Evolutionary conservation across 352 stramenopile genomes (phyloP).

Genomic region (Pythium folliculosum): DNA sequence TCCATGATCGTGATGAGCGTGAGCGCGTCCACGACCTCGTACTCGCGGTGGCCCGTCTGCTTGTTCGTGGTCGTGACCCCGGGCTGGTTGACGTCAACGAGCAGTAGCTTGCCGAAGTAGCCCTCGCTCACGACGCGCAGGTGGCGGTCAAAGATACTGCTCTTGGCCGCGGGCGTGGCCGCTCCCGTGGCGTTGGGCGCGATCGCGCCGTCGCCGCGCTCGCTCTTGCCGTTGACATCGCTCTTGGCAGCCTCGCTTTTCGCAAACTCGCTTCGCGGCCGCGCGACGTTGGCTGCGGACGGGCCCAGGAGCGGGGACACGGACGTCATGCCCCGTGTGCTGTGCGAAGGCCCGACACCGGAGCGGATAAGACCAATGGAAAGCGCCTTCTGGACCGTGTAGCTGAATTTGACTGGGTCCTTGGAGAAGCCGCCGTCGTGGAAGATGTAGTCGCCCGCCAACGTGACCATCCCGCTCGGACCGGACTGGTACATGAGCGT

Average conservation of each 20-base stretch:
- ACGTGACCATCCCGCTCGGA: constrained; percentile 42
- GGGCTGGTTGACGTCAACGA: constrained; percentile 37
- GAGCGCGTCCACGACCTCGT: constrained; percentile 33
- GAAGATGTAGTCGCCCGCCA: constrained; percentile 55
- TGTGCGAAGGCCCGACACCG: not conserved
- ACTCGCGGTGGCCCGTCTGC: constrained; percentile 38
- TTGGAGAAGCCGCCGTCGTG: constrained; percentile 39
- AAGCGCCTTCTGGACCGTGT: constrained; percentile 37
- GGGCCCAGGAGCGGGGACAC: not conserved
- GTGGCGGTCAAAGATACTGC: constrained; percentile 47
- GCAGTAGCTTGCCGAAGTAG: constrained; percentile 37
- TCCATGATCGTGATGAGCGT: constrained; percentile 9
- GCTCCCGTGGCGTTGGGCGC: not conserved
- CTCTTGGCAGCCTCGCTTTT: not conserved
- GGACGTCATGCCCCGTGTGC: not conserved
- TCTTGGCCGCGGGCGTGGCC: constrained; percentile 14
- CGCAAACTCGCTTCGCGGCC: not conserved
- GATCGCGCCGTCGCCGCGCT: not conserved
- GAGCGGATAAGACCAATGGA: constrained; percentile 35
- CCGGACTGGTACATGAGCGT: constrained; percentile 52
- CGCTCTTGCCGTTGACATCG: not conserved
- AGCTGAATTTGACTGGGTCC: constrained; percentile 33
- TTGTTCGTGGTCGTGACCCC: constrained; percentile 35
- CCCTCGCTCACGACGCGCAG: constrained; percentile 39
- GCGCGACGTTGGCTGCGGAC: not conserved